phyloP scores from a whole-genome alignment of 2,329 filamentous ascomycete genomes.

The Calonectria hawksworthii region DNA sequence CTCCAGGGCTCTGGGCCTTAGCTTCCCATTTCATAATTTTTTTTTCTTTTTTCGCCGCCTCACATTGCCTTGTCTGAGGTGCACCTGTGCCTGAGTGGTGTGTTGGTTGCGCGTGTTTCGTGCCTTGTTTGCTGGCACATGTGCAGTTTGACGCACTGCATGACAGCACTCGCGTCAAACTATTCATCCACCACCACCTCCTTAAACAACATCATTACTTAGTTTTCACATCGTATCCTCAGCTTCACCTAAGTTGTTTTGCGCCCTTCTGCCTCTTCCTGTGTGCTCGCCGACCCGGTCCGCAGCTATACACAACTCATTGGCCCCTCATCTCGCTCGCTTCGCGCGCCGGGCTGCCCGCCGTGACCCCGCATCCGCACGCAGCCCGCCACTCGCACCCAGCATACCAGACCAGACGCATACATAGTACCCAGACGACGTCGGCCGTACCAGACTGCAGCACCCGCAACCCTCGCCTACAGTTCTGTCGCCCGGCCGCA shows the following conservation, averaged over 20 bases:
- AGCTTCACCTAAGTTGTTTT: conserved; percentile 2
- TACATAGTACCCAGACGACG: not conserved
- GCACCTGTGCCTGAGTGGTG: conserved; percentile 19
- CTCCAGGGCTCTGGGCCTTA: conserved; percentile 19
- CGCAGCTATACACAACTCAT: conserved; percentile 34
- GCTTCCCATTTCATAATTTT: conserved; percentile 3
- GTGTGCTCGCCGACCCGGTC: conserved; percentile 11
- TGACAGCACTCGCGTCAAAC: conserved; percentile 5
- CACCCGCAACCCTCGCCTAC: conserved; percentile 12
- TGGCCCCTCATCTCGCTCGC: conserved; percentile 32
- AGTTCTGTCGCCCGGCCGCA: not conserved
- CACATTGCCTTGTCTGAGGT: conserved; percentile 4
- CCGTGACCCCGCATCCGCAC: conserved; percentile 39
- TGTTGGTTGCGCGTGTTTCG: conserved; percentile 12
- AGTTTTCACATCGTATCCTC: conserved; percentile 18
- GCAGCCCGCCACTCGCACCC: conserved; percentile 30
- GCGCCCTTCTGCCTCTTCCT: not conserved
- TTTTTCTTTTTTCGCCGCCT: conserved; percentile 21
- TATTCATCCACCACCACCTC: conserved; percentile 15
- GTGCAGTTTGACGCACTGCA: conserved; percentile 15
- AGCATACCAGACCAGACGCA: conserved; percentile 25
- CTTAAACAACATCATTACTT: conserved; percentile 3
- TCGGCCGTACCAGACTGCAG: conserved; percentile 9
- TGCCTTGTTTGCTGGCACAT: conserved; percentile 27
- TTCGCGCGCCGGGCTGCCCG: conserved; percentile 29